Evolutionary conservation across 225 moss, liverwort and hornwort genomes (phyloP), one percentile per base, ranked within the genome.

Genomic region (Sphagnum tenellum): DNA sequence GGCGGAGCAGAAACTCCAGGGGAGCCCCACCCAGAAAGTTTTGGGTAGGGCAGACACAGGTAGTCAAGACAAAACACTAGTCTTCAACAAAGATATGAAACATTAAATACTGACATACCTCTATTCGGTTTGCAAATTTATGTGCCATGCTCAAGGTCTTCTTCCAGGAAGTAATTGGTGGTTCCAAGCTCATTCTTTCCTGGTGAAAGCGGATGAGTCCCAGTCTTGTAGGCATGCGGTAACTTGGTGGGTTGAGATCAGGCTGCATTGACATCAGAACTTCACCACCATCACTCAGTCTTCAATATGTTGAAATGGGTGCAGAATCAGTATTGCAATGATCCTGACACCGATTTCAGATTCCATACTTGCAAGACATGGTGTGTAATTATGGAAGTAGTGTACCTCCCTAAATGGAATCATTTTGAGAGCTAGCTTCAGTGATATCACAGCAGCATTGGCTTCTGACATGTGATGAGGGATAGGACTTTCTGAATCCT

Each of bases 391-490:
- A 63, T 8, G 5, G 50, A 62, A 5, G 48, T 63, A 14, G 63
- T 56, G 45, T 10, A 67, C 59, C 48, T 55, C 67, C 63, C 12
- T 45, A 58, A 67, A 75, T 48, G 67, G 64, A 55, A 75, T 75
- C 71, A 71, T 71, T 47, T 71, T 47, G 44, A 71, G 55, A 46
- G 64, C 71, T 60, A 67, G 50, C 47, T 71, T 75, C 50, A 75
- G 70, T 12, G 67, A 71, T 57, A 52, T 64, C 29, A 71, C 55
- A 58, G 66, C 66, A 75, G 67, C 71, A 63, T 60, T 75, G 9
- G 67, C 44, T 52, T 59, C 75, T 49, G 66, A 62, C 8, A 59
- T 63, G 55, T 56, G 66, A 13, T 45, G 48, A 49, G 67, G 63
- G 5, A 64, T 3, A 59, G 46, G 58, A 64, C 70, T 67, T 48